phyloP scores from a whole-genome alignment of 106 monocot genomes.

The Acanthochlamys bracteata region DNA sequence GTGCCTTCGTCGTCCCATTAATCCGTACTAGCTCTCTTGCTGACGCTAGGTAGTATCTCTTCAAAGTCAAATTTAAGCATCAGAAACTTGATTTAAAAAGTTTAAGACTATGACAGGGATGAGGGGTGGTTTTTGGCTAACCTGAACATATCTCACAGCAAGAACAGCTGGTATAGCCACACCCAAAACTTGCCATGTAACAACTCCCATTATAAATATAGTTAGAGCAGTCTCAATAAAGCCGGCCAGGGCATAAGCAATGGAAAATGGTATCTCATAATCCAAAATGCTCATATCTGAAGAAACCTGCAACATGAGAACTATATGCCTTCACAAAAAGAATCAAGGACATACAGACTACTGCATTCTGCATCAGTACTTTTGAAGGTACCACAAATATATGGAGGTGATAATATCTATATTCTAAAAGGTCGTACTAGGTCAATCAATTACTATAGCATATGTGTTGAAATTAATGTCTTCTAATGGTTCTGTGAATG shows the following conservation, averaged over 20 bases:
- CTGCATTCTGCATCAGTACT: no score
- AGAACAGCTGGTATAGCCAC: constrained; percentile 53
- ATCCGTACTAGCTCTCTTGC: constrained; percentile 84
- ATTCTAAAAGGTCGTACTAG: no score
- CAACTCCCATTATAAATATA: constrained; percentile 48
- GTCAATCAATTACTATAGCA: no score
- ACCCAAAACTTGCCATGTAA: constrained; percentile 68
- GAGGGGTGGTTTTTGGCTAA: constrained; percentile 10
- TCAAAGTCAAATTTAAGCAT: constrained; percentile 1
- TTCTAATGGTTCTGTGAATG: no score
- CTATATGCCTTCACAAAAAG: no score
- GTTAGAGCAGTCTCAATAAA: constrained; percentile 25
- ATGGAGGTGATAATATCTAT: no score
- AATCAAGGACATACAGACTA: no score
- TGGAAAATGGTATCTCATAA: constrained; percentile 59
- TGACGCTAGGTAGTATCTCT: constrained; percentile 74
- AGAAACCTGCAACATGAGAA: constrained; percentile 45
- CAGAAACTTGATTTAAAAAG: no score
- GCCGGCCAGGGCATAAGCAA: constrained; percentile 38
- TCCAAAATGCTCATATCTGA: constrained; percentile 79
- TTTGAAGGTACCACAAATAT: no score
- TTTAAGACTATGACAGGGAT: no score
- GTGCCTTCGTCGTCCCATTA: constrained; percentile 92
- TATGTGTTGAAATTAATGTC: no score
- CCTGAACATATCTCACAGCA: constrained; percentile 43